phyloP scores from a whole-genome alignment of 2,329 filamentous ascomycete species.

The Diaporthe caulivora region DNA sequence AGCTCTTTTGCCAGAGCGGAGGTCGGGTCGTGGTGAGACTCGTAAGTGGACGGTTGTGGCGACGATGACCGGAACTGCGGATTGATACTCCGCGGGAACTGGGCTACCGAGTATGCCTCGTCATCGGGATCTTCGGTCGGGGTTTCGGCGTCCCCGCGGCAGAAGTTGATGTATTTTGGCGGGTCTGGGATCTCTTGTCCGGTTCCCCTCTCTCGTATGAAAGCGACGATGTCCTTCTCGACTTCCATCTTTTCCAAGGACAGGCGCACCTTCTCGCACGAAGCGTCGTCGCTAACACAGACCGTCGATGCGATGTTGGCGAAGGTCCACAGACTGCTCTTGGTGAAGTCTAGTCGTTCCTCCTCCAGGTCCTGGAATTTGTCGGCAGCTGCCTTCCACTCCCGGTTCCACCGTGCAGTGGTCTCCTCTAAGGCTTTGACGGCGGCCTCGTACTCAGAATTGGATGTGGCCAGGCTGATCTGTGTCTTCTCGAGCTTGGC shows the following conservation, averaged over 20 bases:
- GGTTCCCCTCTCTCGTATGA: constrained; percentile 91
- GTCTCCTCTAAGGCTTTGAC: constrained; percentile 96
- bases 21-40: constrained; percentile 91
- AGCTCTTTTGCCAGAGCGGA: constrained; percentile 78
- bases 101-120: constrained; percentile 91
- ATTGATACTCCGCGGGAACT: constrained; percentile 95
- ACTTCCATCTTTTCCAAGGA: constrained; percentile 97
- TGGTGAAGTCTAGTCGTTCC: constrained; percentile 95
- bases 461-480: constrained; percentile 90
- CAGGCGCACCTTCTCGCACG: constrained; percentile 95
- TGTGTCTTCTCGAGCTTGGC: constrained; percentile 99
- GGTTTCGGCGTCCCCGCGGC: constrained; percentile 87
- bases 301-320: constrained; percentile 97
- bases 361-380: constrained; percentile 99
- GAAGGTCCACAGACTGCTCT: constrained; percentile 98
- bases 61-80: constrained; percentile 96
- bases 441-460: constrained; percentile 92
- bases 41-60: constrained; percentile 91
- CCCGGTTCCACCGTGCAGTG: constrained; percentile 94
- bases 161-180: constrained; percentile 99
- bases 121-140: constrained; percentile 83
- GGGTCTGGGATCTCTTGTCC: constrained; percentile 98
- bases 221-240: constrained; percentile 89
- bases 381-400: constrained; percentile 98
- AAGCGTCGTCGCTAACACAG: constrained; percentile 96